Conservation (phyloP, 2,329 filamentous ascomycete species). For the Calonectria pseudoturangicola region DNA sequence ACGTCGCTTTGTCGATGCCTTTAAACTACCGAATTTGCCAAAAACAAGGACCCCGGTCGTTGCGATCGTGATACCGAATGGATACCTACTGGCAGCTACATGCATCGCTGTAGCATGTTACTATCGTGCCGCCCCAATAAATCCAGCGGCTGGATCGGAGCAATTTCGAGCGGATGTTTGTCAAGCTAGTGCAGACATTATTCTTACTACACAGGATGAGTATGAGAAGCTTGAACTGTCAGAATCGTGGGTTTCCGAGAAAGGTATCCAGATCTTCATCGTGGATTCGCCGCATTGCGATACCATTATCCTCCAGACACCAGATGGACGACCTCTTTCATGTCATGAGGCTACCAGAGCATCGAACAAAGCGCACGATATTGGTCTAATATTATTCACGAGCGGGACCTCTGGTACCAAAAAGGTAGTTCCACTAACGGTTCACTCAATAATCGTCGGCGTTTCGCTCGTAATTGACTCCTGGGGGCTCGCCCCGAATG, state of each 20-base stretch:
- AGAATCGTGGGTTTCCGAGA: not conserved
- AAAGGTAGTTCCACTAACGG: conserved; percentile 73
- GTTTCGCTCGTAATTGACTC: conserved; percentile 72
- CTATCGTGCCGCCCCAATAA: not conserved
- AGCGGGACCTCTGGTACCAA: conserved; percentile 76
- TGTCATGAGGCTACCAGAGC: not conserved
- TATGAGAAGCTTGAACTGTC: not conserved
- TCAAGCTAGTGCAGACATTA: not conserved
- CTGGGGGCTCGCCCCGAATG: conserved; percentile 67
- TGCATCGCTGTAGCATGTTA: not conserved
- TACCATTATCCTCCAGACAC: not conserved
- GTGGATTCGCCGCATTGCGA: not conserved
- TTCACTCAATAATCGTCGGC: conserved; percentile 70
- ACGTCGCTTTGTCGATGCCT: not conserved
- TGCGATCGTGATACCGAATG: not conserved
- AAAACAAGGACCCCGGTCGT: not conserved
- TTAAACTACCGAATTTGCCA: not conserved
- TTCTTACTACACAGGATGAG: not conserved
- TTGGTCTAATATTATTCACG: conserved; percentile 72
- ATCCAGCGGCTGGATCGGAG: not conserved
- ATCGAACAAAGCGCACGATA: conserved; percentile 68
- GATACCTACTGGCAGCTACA: not conserved
- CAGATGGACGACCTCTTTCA: not conserved
- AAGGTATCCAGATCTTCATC: not conserved
- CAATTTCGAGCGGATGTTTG: not conserved